A percentile compares a stretch with the other conserved stretches of the same genome.
phyloP scores from a whole-genome alignment of 2,329 filamentous ascomycete species.

The Huntiella bhutanensis region DNA sequence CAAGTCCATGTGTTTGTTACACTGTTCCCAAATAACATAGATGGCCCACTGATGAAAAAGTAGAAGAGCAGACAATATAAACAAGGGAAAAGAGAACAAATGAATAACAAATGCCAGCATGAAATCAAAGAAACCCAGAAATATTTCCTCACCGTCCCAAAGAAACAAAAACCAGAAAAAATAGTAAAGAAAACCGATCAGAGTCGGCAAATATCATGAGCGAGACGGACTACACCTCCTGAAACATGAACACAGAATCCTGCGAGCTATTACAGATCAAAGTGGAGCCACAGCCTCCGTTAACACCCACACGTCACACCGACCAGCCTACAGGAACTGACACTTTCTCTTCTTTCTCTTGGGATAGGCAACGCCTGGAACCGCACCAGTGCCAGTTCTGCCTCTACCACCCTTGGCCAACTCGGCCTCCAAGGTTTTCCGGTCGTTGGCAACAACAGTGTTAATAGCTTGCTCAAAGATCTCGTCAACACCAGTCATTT shows the following conservation, averaged over 20 bases:
- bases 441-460: conserved; percentile 68
- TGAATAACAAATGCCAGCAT: conserved; percentile 15
- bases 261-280: too few relatives aligned
- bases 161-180: conserved; percentile 6
- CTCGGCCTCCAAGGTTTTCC: conserved; percentile 38
- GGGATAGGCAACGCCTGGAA: conserved; percentile 21
- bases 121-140: conserved; percentile 14
- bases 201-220: conserved; percentile 4
- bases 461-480: conserved; percentile 87
- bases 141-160: conserved; percentile 4
- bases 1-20: neutral
- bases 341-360: conserved; percentile 77
- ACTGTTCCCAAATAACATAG: neutral
- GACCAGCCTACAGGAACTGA: conserved; percentile 46
- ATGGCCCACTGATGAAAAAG: conserved; percentile 2
- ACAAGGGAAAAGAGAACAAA: conserved; percentile 7
- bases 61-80: conserved; percentile 9
- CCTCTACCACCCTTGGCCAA: conserved; percentile 21
- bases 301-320: neutral
- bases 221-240: neutral
- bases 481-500: conserved; percentile 88
- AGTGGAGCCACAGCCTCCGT: too few relatives aligned
- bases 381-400: conserved; percentile 21
- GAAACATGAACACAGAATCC: neutral
- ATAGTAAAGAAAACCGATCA: conserved; percentile 15